These are phyloP conservation scores for Auricularia heimuer DNA, from an alignment of 768 basidiomycete genomes.

Conservation along the genomic window DNA sequence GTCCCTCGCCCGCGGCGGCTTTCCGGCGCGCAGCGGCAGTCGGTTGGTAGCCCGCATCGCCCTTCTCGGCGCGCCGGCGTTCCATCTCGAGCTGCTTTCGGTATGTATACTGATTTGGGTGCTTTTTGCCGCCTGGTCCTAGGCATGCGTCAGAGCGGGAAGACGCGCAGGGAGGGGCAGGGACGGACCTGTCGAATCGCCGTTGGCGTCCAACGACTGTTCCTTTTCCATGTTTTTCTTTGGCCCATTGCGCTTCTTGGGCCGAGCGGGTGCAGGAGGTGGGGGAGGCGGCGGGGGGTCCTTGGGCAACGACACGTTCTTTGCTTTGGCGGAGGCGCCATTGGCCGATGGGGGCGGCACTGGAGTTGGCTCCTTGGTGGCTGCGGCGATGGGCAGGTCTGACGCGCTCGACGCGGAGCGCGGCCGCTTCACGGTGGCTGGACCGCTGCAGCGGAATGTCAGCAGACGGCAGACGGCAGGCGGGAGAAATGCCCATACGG, in stretches of 20 bases:
- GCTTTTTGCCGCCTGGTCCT: constrained; percentile 22
- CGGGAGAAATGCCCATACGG: constrained; percentile 27
- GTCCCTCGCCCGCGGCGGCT: constrained; percentile 13
- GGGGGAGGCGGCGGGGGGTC: constrained; percentile 12
- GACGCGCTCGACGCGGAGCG: constrained; percentile 67
- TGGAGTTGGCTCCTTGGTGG: not conserved
- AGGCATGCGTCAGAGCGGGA: constrained; percentile 24
- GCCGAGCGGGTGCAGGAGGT: not conserved
- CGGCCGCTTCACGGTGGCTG: constrained; percentile 60
- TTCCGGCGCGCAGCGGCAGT: constrained; percentile 19
- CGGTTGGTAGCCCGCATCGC: constrained; percentile 23
- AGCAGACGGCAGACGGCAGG: not conserved
- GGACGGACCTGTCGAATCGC: constrained; percentile 35
- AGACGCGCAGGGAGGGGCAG: constrained; percentile 11
- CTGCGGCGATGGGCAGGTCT: constrained; percentile 26
- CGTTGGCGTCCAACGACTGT: constrained; percentile 42
- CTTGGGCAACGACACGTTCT: constrained; percentile 8
- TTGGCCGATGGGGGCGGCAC: not conserved
- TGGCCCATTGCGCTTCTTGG: constrained; percentile 1
- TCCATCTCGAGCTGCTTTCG: constrained; percentile 14
- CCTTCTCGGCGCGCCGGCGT: constrained; percentile 18
- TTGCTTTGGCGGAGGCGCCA: not conserved
- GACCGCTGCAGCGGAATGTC: constrained; percentile 10
- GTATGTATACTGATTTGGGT: constrained; percentile 40
- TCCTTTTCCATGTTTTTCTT: not conserved